Base-by-base conservation (phyloP, 441 rosid genomes). In the Codiaeum variegatum region DNA sequence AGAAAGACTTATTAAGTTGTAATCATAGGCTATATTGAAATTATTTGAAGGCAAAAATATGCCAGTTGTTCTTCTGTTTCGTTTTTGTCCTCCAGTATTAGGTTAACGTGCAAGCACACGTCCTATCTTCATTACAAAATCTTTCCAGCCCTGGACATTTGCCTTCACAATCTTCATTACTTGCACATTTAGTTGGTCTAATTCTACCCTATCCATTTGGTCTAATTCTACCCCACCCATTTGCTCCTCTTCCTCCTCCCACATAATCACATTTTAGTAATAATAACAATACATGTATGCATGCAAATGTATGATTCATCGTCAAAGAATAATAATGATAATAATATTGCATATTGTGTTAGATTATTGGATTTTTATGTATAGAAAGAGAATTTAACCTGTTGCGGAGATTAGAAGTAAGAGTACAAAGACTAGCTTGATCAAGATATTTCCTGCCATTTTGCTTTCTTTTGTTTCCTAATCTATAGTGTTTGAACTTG, bases 101-200 rank as follows among this genome's bases (percentile, higher is more conserved):
- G n/a, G n/a, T n/a, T n/a, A n/a, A n/a, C n/a, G n/a, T 52, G 59
- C 73, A 69, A 34, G 64, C 23, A 8, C 72, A 69, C 0, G 36
- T 23, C 0, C 62, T 49, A 19, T 69, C 62, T 0, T 34, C 51
- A 40, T 34, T 36, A 40, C 73, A 69, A 5, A 24, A 55, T 26
- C 52, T 38, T 40, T 36, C 40, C 73, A 24, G 54, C 52, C 32
- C 36, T 54, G 38, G 0, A 56, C 73, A 36, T 40, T 38, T 69
- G 13, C n/a, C n/a, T 5, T 23, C 36, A 62, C 72, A 69, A 16
- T 69, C 34, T 0, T n/a, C 73, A 38, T 55, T 54, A 6, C 10
- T 69, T 8, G 0, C 0, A 42, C 64, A 69, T 56, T 2, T 34
- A 40, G 40, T 18, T 18, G 64, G 73, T 40, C 54, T 36, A 36